Evolutionary conservation across 2,329 filamentous ascomycete genomes (phyloP).

Genomic region (Fusarium heterosporum): DNA sequence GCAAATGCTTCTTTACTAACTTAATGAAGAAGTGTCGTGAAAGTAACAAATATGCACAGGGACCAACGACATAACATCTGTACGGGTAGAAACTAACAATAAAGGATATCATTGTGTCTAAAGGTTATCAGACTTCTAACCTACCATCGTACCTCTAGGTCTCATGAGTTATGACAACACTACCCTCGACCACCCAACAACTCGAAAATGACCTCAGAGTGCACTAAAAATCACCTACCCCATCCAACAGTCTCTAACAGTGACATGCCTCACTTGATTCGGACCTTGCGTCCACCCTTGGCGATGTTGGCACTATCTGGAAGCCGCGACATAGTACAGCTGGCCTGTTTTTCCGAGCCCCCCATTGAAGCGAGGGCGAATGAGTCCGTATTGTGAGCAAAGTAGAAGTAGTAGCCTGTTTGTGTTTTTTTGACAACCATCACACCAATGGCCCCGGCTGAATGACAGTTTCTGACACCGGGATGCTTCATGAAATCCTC

Average conservation of each 20-base stretch:
- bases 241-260: neutral
- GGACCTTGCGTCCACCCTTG: constrained; percentile 65
- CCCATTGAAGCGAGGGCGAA: constrained; percentile 91
- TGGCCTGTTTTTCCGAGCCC: constrained; percentile 77
- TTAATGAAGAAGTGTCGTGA: neutral
- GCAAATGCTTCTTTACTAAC: neutral
- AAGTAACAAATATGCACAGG: neutral
- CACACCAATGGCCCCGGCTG: constrained; percentile 88
- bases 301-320: constrained; percentile 64
- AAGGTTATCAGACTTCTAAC: constrained; percentile 2
- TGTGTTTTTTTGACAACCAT: constrained; percentile 88
- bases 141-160: neutral
- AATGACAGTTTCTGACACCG: constrained; percentile 82
- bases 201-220: neutral
- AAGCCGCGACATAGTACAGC: constrained; percentile 89
- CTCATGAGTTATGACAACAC: neutral
- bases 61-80: constrained; percentile 4
- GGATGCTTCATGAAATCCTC: constrained; percentile 95
- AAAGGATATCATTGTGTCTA: constrained; percentile 46
- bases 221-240: neutral
- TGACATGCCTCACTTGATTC: constrained; percentile 45
- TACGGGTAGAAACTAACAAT: constrained; percentile 34
- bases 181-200: neutral
- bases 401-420: constrained; percentile 85
- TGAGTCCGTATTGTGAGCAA: constrained; percentile 94